These are phyloP conservation scores for Suillus hirtellus DNA, from an alignment of 768 basidiomycete genomes.

Conservation along the genomic window DNA sequence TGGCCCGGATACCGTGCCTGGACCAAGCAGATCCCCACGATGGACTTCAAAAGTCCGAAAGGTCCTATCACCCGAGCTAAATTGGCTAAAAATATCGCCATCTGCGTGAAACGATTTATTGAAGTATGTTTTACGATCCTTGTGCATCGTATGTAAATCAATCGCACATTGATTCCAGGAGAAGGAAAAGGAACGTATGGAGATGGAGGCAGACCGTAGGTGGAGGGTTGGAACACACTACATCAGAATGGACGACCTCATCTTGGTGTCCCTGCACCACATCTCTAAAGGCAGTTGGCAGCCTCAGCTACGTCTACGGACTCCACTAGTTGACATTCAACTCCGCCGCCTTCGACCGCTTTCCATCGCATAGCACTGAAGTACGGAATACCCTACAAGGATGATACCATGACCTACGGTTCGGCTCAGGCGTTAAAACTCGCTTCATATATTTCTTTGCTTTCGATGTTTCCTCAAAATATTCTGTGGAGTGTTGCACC, in stretches of 20 bases:
- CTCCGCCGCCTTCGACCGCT: not conserved
- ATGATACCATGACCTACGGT: not conserved
- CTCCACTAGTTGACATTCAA: not conserved
- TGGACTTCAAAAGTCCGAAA: conserved; percentile 77
- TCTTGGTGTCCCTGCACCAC: conserved; percentile 78
- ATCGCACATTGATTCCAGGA: conserved; percentile 38
- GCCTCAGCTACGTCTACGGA: conserved; percentile 62
- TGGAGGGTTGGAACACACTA: conserved; percentile 61
- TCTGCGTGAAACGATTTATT: conserved; percentile 71
- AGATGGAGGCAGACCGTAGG: conserved; percentile 58
- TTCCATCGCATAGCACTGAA: not conserved
- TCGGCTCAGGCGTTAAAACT: not conserved
- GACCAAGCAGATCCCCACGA: conserved; percentile 81
- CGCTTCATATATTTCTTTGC: not conserved
- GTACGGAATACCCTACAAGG: not conserved
- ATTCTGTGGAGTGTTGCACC: not conserved
- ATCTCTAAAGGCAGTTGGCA: conserved; percentile 85
- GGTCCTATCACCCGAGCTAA: conserved; percentile 76
- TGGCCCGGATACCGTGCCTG: conserved; percentile 81
- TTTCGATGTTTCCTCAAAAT: not conserved
- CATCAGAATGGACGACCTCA: conserved; percentile 65
- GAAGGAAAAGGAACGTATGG: conserved; percentile 49
- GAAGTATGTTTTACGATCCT: conserved; percentile 37
- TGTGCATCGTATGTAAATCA: conserved; percentile 13
- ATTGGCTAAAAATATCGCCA: conserved; percentile 77